phyloP scores from a whole-genome alignment of 257 asterid species.

The Solanum lycopersicoides region DNA sequence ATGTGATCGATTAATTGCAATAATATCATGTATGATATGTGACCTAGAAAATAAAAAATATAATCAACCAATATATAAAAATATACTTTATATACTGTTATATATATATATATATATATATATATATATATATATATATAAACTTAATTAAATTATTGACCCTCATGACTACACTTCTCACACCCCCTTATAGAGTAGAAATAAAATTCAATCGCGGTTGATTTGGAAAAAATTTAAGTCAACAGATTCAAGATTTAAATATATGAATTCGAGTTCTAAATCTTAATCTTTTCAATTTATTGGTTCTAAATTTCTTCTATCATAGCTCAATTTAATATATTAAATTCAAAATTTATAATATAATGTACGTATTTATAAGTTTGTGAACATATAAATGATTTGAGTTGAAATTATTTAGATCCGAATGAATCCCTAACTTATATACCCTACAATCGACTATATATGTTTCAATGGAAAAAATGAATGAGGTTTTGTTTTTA shows the following conservation, averaged over 20 bases:
- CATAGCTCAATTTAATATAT: background rate
- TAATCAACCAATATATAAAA: background rate
- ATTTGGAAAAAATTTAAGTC: background rate
- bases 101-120: too few species aligned
- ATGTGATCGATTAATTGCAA: background rate
- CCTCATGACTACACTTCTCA: background rate
- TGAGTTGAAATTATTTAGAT: background rate
- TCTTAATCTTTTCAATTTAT: background rate
- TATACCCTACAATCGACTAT: background rate
- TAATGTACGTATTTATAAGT: background rate
- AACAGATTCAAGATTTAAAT: background rate
- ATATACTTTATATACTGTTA: background rate
- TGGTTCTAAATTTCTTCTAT: background rate
- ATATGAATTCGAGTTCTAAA: background rate
- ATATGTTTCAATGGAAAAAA: background rate
- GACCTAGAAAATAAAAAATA: background rate
- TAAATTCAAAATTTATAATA: background rate
- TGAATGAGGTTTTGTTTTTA: background rate
- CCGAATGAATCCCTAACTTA: background rate
- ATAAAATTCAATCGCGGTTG: background rate
- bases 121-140: too few species aligned
- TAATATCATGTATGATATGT: background rate
- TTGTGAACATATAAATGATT: background rate
- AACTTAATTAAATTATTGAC: too few species aligned
- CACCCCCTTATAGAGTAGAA: background rate